Conservation (phyloP, 371 early-diverging fungal genomes). For the Rhizopus stolonifer region DNA sequence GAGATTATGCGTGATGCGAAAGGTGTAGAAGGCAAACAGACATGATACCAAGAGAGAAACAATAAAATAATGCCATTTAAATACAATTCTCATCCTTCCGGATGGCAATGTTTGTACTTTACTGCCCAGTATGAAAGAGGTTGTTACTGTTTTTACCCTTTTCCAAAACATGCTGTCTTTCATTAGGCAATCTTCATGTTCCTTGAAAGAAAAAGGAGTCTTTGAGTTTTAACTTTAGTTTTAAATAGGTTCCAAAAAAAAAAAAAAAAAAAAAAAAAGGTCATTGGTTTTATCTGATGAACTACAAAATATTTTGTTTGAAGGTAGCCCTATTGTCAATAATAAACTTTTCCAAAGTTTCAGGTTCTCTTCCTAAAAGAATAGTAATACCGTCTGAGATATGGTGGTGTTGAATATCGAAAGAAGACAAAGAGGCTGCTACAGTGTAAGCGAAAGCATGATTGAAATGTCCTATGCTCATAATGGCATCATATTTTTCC, state of each 20-base stretch:
- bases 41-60: conserved; percentile 10
- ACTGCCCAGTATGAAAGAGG: too few relatives aligned
- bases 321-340: not conserved
- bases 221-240: too few relatives aligned
- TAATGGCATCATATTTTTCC: conserved; percentile 13
- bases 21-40: conserved; percentile 4
- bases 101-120: conserved; percentile 9
- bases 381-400: not conserved
- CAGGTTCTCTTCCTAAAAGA: conserved; percentile 16
- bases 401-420: not conserved
- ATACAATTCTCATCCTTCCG: conserved; percentile 9
- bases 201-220: too few relatives aligned
- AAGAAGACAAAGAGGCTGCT: not conserved
- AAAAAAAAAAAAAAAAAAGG: too few relatives aligned
- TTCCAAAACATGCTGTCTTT: too few relatives aligned
- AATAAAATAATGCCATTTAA: conserved; percentile 24
- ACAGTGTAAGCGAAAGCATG: conserved; percentile 9
- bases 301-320: too few relatives aligned
- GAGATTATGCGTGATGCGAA: not conserved
- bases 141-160: too few relatives aligned
- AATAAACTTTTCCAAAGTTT: conserved; percentile 1
- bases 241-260: too few relatives aligned
- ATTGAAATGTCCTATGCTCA: conserved; percentile 1
- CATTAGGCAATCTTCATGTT: too few relatives aligned
- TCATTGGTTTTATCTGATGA: too few relatives aligned